Conservation (phyloP, 371 early-diverging fungal species). For the Apophysomyces sp. region DNA sequence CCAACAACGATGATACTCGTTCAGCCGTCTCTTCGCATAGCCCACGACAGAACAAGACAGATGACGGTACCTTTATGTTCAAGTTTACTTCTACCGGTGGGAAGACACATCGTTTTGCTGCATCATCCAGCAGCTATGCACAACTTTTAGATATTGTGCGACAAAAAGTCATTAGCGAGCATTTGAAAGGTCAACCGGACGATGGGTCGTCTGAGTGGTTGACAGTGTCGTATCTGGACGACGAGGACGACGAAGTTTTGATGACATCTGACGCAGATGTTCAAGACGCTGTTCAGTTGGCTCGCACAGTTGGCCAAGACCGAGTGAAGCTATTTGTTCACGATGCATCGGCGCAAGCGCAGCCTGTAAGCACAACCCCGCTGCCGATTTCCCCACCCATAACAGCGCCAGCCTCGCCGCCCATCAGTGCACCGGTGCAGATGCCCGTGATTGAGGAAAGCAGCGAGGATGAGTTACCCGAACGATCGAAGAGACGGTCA, state of each 20-base stretch:
- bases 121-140: constrained; percentile 15
- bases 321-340: constrained; percentile 72
- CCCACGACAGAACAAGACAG: neutral
- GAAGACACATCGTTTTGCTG: constrained; percentile 29
- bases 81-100: constrained; percentile 25
- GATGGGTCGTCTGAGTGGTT: constrained; percentile 35
- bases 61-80: constrained; percentile 19
- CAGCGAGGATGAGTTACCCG: neutral
- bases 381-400: neutral
- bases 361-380: neutral
- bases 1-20: constrained; percentile 18
- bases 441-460: neutral
- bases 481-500: neutral
- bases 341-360: constrained; percentile 22
- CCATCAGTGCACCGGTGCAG: neutral
- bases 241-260: constrained; percentile 82
- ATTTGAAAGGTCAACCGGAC: neutral
- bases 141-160: constrained; percentile 15
- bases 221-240: constrained; percentile 80
- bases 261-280: constrained; percentile 78
- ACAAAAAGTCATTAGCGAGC: constrained; percentile 20
- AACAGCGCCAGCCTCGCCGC: constrained; percentile 2
- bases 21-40: constrained; percentile 14
- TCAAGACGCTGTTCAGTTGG: constrained; percentile 76
- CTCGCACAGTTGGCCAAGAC: constrained; percentile 64